A percentile compares a stretch with the other conserved stretches of the same genome.
phyloP scores from a whole-genome alignment of 768 basidiomycete genomes.

The Pleurotus citrinopileatus region DNA sequence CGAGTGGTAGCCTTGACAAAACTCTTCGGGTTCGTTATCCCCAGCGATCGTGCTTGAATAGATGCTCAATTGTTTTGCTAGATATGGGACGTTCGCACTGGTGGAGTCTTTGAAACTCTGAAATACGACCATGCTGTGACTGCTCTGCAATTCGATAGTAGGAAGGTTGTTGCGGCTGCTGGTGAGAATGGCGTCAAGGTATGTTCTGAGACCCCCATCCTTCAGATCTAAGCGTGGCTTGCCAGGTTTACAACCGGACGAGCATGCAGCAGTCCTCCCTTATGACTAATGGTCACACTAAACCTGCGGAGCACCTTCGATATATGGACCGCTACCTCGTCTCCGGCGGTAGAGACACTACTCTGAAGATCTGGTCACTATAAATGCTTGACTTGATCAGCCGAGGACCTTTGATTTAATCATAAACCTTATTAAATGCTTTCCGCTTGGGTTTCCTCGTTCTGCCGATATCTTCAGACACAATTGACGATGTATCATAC shows the following conservation, averaged over 20 bases:
- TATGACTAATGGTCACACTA: conserved; percentile 89
- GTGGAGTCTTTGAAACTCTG: conserved; percentile 84
- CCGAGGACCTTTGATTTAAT: not conserved
- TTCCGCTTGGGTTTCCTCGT: not conserved
- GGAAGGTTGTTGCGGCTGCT: conserved; percentile 89
- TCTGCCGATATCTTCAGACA: not conserved
- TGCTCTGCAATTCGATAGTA: conserved; percentile 88
- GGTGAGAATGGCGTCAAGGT: conserved; percentile 96
- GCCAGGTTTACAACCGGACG: conserved; percentile 91
- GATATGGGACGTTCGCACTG: conserved; percentile 97
- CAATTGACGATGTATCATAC: conserved; percentile 5
- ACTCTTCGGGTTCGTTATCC: conserved; percentile 68
- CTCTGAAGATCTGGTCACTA: conserved; percentile 91
- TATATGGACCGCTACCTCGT: conserved; percentile 97
- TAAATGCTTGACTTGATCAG: conserved; percentile 30
- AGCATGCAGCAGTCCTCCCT: conserved; percentile 85
- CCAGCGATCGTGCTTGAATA: not conserved
- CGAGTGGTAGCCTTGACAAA: conserved; percentile 92
- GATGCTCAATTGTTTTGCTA: conserved; percentile 25
- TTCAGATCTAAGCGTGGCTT: conserved; percentile 5
- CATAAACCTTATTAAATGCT: not conserved
- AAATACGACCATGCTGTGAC: conserved; percentile 91
- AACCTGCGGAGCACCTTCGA: conserved; percentile 81
- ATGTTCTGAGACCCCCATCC: conserved; percentile 14
- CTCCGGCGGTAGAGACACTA: conserved; percentile 84